Conservation (phyloP, 1,284 basidiomycete species). For the Naganishia sp. region DNA sequence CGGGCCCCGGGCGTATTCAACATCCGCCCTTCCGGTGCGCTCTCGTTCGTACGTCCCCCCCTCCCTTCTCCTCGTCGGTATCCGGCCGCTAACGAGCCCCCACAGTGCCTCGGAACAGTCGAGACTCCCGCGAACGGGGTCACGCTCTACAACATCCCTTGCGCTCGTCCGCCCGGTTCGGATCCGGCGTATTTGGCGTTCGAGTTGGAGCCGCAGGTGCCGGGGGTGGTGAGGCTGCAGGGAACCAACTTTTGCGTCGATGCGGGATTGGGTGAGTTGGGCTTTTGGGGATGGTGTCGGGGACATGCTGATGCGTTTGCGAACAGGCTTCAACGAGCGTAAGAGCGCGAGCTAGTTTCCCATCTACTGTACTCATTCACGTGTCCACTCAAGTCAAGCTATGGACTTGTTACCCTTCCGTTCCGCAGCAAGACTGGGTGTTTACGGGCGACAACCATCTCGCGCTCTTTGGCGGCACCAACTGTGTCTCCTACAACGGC, state of each 20-base stretch:
- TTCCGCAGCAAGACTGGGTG: conserved; percentile 11
- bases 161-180: conserved; percentile 8
- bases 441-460: conserved; percentile 40
- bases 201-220: conserved; percentile 11
- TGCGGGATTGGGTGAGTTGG: conserved; percentile 31
- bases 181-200: not conserved
- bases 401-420: conserved; percentile 27
- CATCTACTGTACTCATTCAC: not conserved
- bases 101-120: conserved; percentile 15
- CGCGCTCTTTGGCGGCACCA: conserved; percentile 39
- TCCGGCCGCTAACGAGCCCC: not conserved
- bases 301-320: too few species aligned
- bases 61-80: not conserved
- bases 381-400: conserved; percentile 8
- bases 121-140: conserved; percentile 9
- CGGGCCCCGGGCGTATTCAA: conserved; percentile 9
- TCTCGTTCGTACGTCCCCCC: not conserved
- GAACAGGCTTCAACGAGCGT: conserved; percentile 18
- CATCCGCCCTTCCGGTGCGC: conserved; percentile 4
- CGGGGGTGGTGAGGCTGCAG: conserved; percentile 13
- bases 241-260: conserved; percentile 35
- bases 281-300: not conserved
- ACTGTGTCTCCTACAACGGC: conserved; percentile 21
- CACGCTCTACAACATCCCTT: conserved; percentile 2
- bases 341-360: not conserved